Evolutionary conservation across 208 protist species (phyloP).

Genomic region (Crithidia bombi): DNA sequence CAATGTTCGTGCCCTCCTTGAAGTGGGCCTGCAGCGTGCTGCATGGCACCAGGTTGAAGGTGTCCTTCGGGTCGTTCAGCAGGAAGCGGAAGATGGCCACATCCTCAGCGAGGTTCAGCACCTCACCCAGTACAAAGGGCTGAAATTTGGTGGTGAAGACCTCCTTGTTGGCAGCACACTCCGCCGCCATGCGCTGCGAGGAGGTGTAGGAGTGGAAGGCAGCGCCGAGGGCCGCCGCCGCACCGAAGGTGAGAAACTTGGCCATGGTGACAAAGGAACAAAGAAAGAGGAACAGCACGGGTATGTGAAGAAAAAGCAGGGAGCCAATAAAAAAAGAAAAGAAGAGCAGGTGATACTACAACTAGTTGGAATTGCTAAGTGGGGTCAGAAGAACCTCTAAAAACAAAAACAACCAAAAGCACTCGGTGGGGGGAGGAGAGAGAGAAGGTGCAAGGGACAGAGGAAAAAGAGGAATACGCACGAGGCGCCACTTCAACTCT

Average conservation of each 20-base stretch:
- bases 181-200: conserved; percentile 42
- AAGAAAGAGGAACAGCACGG: too few relatives aligned
- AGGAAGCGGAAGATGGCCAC: conserved; percentile 89
- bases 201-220: conserved; percentile 61
- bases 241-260: conserved; percentile 62
- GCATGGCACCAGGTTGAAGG: conserved; percentile 80
- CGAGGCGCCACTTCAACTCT: too few relatives aligned
- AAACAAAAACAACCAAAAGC: conserved; percentile 7
- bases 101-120: conserved; percentile 86
- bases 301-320: background rate
- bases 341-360: background rate
- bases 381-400: too few relatives aligned
- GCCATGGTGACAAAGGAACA: conserved; percentile 32
- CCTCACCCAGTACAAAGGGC: conserved; percentile 84
- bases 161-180: conserved; percentile 43
- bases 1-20: conserved; percentile 80
- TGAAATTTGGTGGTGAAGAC: conserved; percentile 77
- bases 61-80: conserved; percentile 62
- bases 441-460: too few relatives aligned
- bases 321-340: background rate
- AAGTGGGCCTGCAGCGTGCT: conserved; percentile 85
- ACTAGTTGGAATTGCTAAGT: too few relatives aligned
- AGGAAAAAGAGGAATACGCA: too few relatives aligned
- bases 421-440: too few relatives aligned
- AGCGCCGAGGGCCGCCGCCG: conserved; percentile 64